Evolutionary conservation across 768 basidiomycete species (phyloP).

Genomic region (Pulveroboletus sp.): DNA sequence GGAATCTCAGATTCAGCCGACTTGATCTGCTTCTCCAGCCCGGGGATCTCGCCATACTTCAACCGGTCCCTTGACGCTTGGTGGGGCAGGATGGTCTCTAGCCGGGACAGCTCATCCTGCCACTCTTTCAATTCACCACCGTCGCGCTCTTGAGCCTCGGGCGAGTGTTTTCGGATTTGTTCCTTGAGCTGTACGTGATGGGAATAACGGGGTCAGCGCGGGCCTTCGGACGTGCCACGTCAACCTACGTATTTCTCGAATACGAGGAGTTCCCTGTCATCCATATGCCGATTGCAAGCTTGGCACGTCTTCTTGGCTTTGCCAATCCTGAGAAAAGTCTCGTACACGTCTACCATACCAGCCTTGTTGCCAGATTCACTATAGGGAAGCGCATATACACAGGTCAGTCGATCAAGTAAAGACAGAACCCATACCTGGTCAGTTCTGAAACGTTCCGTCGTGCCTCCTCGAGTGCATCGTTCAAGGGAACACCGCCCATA

Average conservation of each 20-base stretch:
- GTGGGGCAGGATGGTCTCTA: conserved; percentile 60
- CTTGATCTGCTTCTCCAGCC: conserved; percentile 59
- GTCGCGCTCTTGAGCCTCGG: too few species aligned
- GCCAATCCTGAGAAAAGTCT: conserved; percentile 53
- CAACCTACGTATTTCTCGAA: conserved; percentile 71
- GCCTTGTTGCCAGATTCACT: conserved; percentile 24
- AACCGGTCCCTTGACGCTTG: conserved; percentile 56
- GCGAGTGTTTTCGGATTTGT: conserved; percentile 54
- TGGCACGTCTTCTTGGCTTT: conserved; percentile 67
- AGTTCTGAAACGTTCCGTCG: conserved; percentile 11
- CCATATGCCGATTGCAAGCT: conserved; percentile 71
- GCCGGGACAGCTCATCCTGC: conserved; percentile 51
- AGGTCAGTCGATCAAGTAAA: neutral
- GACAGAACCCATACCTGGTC: conserved; percentile 16
- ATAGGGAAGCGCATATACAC: neutral
- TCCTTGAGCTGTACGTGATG: conserved; percentile 51
- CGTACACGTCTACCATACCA: conserved; percentile 48
- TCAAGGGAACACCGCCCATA: conserved; percentile 38
- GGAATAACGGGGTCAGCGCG: neutral
- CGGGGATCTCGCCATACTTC: conserved; percentile 60
- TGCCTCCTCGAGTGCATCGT: conserved; percentile 46
- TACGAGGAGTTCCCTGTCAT: conserved; percentile 47
- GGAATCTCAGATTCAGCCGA: conserved; percentile 55
- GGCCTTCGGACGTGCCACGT: neutral
- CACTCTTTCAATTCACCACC: too few species aligned